Percentiles rank a stretch among this genome's conserved stretches.
These are phyloP conservation scores for Pterocarpus santalinus DNA, from an alignment of 306 rosid species.

Conservation along the genomic window DNA sequence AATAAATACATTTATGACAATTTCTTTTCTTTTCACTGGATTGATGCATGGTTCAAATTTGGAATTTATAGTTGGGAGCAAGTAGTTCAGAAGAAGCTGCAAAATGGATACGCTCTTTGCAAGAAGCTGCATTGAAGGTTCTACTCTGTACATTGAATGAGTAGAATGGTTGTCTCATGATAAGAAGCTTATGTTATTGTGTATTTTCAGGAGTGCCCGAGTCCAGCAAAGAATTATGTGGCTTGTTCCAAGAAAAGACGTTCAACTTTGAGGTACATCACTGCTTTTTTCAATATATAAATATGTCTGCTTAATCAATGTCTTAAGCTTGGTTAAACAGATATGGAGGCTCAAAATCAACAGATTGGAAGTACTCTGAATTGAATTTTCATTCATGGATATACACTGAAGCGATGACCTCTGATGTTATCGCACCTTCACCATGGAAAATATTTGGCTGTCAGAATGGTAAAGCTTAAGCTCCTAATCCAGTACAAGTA, in stretches of 20 bases:
- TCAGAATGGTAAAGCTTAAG: slow-evolving; percentile 74
- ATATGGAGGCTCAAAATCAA: slow-evolving; percentile 63
- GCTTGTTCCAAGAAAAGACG: slow-evolving; percentile 54
- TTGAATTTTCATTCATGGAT: slow-evolving; percentile 56
- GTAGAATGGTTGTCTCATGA: slow-evolving; percentile 39
- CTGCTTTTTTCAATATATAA: neutral
- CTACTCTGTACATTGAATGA: slow-evolving; percentile 23
- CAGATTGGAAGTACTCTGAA: slow-evolving; percentile 59
- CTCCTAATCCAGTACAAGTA: slow-evolving; percentile 26
- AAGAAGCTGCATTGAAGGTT: slow-evolving; percentile 84
- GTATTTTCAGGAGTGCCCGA: slow-evolving; percentile 66
- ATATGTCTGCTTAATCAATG: neutral
- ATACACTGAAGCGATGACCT: slow-evolving; percentile 67
- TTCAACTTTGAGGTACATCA: slow-evolving; percentile 65
- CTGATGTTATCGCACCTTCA: slow-evolving; percentile 89
- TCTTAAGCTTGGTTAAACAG: slow-evolving; percentile 52
- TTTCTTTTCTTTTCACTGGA: slow-evolving; percentile 26
- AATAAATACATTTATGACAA: slow-evolving; percentile 3
- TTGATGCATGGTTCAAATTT: slow-evolving; percentile 40
- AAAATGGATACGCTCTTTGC: slow-evolving; percentile 80
- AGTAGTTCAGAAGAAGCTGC: slow-evolving; percentile 94
- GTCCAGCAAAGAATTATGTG: slow-evolving; percentile 54
- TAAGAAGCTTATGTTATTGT: slow-evolving; percentile 39
- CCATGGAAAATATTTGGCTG: slow-evolving; percentile 96
- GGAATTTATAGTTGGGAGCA: slow-evolving; percentile 76